Percentiles rank a stretch among this genome's conserved stretches.
Conservation (phyloP, 176 grass and related monocot species). For the Tuctoria greenei region DNA sequence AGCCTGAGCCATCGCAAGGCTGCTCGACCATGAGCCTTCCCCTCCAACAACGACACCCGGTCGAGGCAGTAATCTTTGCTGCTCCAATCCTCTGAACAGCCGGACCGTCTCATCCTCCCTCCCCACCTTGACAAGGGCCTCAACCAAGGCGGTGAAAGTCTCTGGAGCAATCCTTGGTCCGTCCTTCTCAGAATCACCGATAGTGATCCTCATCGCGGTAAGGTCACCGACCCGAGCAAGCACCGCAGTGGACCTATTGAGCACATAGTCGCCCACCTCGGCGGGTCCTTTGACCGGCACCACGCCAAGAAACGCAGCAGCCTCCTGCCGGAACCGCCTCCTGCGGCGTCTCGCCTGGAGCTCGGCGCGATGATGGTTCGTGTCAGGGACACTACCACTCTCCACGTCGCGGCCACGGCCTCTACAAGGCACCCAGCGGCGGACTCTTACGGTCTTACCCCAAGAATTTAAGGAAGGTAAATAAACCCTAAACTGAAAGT, state of each 20-base stretch:
- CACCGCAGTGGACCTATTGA: conserved; percentile 41
- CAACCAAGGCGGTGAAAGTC: conserved; percentile 46
- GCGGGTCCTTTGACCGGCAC: conserved; percentile 45
- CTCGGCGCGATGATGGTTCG: not conserved
- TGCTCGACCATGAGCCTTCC: conserved; percentile 36
- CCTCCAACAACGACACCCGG: not conserved
- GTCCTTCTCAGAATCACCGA: conserved; percentile 40
- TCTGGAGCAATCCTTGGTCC: conserved; percentile 34
- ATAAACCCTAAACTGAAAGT: not conserved
- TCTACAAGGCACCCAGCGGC: not conserved
- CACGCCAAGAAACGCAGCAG: conserved; percentile 63
- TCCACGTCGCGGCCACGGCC: not conserved
- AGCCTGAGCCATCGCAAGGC: conserved; percentile 48
- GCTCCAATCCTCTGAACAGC: conserved; percentile 52
- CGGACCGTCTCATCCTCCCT: conserved; percentile 53
- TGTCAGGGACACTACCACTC: not conserved
- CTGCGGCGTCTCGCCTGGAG: conserved; percentile 6
- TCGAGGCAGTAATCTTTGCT: conserved; percentile 40
- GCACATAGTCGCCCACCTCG: not conserved
- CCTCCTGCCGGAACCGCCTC: conserved; percentile 28
- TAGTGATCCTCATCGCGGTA: conserved; percentile 43
- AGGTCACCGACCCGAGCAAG: conserved; percentile 54
- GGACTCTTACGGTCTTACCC: not conserved
- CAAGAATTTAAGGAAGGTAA: not conserved
- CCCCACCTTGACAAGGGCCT: conserved; percentile 51